Evolutionary conservation across 768 basidiomycete species (phyloP), one percentile per base, ranked within the genome.

Genomic region (Russula abietina): DNA sequence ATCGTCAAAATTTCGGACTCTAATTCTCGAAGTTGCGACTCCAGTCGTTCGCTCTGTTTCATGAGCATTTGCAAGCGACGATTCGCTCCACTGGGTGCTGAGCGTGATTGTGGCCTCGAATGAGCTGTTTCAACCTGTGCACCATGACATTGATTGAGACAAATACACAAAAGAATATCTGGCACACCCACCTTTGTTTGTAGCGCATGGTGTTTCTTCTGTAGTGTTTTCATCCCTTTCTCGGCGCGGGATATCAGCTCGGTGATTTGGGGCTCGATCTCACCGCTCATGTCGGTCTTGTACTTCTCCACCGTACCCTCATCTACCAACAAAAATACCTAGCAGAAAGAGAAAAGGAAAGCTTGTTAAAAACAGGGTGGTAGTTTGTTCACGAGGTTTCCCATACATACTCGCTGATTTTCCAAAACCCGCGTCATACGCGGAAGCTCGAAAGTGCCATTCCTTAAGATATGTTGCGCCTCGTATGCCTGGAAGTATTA

Each of bases 221-320:
- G 75, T 58, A 92, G 72, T 10, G 76, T 70, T 32, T 80, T 78
- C 38, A 91, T 72, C 1, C 88, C 89, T 68, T 83, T 83, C 69
- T 90, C 86, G 0, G 89, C 85, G 26, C 83, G 81, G 59, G 83
- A 79, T 22, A 91, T 80, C 17, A 93, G 82, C 66, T 92, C 89
- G 51, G 79, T 82, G 22, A 93, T 86, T 33, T 87, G 83, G 19
- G 91, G 91, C 63, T 92, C 90, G 11, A 93, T 83, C 71, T 91
- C 90, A 57, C 89, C 87, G 1, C 82, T 85, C 45, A 92, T 77
- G 48, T 87, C 86, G 2, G 85, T 74, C 69, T 91, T 90, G 75
- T 92, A 91, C 72, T 76, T 79, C 57, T 81, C 80, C n/a, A 91
- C 80, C 0, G 85, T 88, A 14, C 77, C 79, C 71, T 92, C 89